Evolutionary conservation across 768 basidiomycete species (phyloP).

Genomic region (Porphyrellus cyaneotinctus): DNA sequence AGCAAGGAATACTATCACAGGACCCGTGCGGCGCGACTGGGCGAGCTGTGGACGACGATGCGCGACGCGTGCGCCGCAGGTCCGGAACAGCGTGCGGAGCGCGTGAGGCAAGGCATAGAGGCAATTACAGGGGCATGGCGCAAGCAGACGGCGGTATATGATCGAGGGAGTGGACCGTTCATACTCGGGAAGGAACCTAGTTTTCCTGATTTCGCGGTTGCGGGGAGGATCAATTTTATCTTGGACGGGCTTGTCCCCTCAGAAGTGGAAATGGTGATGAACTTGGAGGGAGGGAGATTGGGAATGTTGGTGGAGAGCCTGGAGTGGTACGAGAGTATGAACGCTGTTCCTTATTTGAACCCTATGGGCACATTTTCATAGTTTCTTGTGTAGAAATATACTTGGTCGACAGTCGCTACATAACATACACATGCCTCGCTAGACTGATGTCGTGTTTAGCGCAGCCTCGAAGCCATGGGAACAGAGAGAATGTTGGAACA

Average conservation of each 20-base stretch:
- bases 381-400: too few relatives aligned
- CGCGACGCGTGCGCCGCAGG: conserved; percentile 18
- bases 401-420: too few relatives aligned
- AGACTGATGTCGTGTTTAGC: too few relatives aligned
- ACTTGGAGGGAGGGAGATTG: conserved; percentile 13
- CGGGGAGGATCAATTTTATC: conserved; percentile 14
- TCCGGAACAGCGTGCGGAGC: conserved; percentile 23
- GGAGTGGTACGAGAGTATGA: conserved; percentile 12
- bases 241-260: conserved; percentile 9
- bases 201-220: conserved; percentile 20
- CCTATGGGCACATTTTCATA: too few relatives aligned
- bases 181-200: conserved; percentile 16
- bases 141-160: conserved; percentile 14
- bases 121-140: conserved; percentile 28
- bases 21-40: conserved; percentile 33
- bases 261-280: conserved; percentile 6
- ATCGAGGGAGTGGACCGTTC: neutral
- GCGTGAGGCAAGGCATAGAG: conserved; percentile 16
- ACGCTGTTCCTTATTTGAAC: too few relatives aligned
- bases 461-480: too few relatives aligned
- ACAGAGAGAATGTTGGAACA: too few relatives aligned
- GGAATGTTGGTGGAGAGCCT: conserved; percentile 12
- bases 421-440: too few relatives aligned
- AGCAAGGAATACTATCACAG: conserved; percentile 39
- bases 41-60: conserved; percentile 36